These are phyloP conservation scores for Tetrapisispora taiwanensis DNA, from an alignment of 805 yeast species.

Conservation along the genomic window DNA sequence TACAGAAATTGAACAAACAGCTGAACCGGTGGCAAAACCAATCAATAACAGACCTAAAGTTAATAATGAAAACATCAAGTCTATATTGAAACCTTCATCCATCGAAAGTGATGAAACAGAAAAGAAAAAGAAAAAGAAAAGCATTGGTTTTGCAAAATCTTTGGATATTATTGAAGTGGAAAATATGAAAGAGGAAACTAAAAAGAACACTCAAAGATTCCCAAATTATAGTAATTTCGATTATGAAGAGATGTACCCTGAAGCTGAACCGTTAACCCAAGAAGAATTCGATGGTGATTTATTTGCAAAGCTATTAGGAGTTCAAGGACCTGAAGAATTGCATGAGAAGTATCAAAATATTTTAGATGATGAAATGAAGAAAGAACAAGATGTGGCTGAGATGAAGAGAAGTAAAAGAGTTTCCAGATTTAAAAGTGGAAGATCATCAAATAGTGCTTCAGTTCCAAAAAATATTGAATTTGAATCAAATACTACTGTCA, in stretches of 20 bases:
- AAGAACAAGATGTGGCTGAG: slow-evolving; percentile 3
- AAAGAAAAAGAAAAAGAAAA: slow-evolving; percentile 14
- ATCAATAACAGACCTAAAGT: neutral
- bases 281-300: slow-evolving; percentile 26
- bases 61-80: neutral
- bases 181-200: slow-evolving; percentile 25
- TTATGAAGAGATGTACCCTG: slow-evolving; percentile 5
- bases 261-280: slow-evolving; percentile 1
- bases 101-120: neutral
- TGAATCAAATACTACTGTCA: neutral
- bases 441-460: slow-evolving; percentile 1
- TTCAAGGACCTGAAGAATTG: slow-evolving; percentile 22
- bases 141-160: slow-evolving; percentile 26
- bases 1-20: no score
- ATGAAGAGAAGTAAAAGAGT: slow-evolving; percentile 14
- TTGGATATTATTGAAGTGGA: slow-evolving; percentile 28
- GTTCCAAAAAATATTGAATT: no score
- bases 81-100: neutral
- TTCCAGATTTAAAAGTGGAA: slow-evolving; percentile 25
- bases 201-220: slow-evolving; percentile 20
- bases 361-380: slow-evolving; percentile 3
- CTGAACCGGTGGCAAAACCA: neutral
- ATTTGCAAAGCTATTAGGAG: slow-evolving; percentile 26
- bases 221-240: slow-evolving; percentile 4
- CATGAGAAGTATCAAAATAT: slow-evolving; percentile 20